Evolutionary conservation across 208 protist species (phyloP).

Genomic region (Acanthamoeba sp.): DNA sequence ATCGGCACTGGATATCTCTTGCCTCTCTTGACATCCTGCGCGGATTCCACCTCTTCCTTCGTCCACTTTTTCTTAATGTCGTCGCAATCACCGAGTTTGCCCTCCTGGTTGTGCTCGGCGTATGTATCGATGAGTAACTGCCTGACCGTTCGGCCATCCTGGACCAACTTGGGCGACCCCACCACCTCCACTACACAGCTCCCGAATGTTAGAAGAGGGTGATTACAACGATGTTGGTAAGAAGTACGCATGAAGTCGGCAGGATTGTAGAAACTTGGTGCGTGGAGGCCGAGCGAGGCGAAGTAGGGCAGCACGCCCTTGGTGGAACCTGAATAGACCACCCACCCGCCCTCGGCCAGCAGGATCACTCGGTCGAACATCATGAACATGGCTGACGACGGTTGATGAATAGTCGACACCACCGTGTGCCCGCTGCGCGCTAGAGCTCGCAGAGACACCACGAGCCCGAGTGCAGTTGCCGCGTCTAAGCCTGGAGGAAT

Average conservation of each 20-base stretch:
- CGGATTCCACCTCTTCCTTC: neutral
- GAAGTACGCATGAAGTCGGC: too few species aligned
- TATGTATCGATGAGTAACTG: slow-evolving; percentile 59
- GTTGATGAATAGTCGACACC: too few species aligned
- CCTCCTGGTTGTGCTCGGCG: neutral
- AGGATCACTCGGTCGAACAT: too few species aligned
- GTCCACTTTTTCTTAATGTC: neutral
- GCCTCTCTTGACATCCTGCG: neutral
- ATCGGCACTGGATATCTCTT: neutral
- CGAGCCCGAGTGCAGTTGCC: slow-evolving; percentile 90
- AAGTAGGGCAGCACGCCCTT: too few species aligned
- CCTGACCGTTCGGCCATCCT: slow-evolving; percentile 51
- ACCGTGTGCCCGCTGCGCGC: too few species aligned
- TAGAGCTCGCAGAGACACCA: slow-evolving; percentile 90
- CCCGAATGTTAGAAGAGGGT: too few species aligned
- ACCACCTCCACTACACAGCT: slow-evolving; percentile 62
- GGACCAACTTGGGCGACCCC: neutral
- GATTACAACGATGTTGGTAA: too few species aligned
- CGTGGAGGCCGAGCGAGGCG: too few species aligned
- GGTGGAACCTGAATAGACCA: too few species aligned
- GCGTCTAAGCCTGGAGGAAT: slow-evolving; percentile 91
- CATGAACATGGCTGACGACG: too few species aligned
- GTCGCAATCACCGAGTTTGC: too few species aligned
- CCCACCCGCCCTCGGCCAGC: too few species aligned
- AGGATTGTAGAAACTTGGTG: slow-evolving; percentile 74